phyloP scores from a whole-genome alignment of 202 grass and related monocot species.

The Panicum virgatum region DNA sequence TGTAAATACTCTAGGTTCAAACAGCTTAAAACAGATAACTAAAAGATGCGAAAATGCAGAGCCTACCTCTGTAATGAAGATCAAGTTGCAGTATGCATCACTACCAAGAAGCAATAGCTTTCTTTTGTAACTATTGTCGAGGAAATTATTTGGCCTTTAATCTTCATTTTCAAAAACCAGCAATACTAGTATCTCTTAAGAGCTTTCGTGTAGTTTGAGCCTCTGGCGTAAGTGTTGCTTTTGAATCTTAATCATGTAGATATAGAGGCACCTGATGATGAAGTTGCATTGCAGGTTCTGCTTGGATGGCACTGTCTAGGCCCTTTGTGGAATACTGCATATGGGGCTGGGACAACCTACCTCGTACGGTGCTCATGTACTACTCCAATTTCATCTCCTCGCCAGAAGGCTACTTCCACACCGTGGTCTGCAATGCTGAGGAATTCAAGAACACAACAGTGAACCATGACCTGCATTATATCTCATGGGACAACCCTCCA shows the following conservation, averaged over 20 bases:
- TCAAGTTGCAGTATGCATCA: background rate
- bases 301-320: conserved; percentile 84
- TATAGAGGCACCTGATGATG: conserved; percentile 17
- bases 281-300: conserved; percentile 55
- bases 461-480: conserved; percentile 91
- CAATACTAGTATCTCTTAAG: background rate
- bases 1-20: background rate
- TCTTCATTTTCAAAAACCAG: background rate
- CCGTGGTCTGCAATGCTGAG: conserved; percentile 72
- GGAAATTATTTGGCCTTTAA: background rate
- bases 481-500: conserved; percentile 88
- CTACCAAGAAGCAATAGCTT: background rate
- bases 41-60: background rate
- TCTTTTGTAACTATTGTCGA: background rate
- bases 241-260: background rate
- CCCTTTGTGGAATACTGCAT: conserved; percentile 80
- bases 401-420: conserved; percentile 91
- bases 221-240: background rate
- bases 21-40: background rate
- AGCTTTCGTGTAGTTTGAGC: conserved; percentile 10
- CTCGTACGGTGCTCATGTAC: conserved; percentile 88
- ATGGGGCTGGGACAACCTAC: conserved; percentile 93
- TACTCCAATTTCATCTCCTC: conserved; percentile 91
- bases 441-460: conserved; percentile 82
- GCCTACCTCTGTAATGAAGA: background rate